These are phyloP conservation scores for Diplodia mutila DNA, from an alignment of 2,329 filamentous ascomycete species.

Conservation along the genomic window DNA sequence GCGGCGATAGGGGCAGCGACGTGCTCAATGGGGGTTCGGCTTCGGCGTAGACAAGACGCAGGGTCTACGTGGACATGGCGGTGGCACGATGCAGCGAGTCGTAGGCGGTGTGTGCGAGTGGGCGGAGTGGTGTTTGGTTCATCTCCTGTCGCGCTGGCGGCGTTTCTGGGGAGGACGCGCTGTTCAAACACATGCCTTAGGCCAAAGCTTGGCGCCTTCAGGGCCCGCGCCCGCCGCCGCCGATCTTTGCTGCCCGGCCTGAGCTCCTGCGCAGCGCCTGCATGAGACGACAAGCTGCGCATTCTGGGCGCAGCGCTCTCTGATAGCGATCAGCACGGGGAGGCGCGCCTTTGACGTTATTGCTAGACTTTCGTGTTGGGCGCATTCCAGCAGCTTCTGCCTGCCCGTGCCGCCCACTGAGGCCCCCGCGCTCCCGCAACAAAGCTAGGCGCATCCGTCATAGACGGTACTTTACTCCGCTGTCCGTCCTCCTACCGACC, in stretches of 20 bases:
- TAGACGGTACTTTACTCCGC: slow-evolving; percentile 13
- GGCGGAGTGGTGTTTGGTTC: slow-evolving; percentile 22
- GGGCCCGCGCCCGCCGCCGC: slow-evolving; percentile 1
- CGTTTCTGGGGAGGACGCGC: slow-evolving; percentile 23
- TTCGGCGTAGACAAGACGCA: slow-evolving; percentile 8
- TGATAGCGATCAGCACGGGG: slow-evolving; percentile 18
- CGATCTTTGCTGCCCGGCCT: slow-evolving; percentile 18
- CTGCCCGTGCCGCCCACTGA: slow-evolving; percentile 14
- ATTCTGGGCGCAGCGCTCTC: background rate
- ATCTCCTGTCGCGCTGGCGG: slow-evolving; percentile 25
- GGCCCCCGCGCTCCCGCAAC: slow-evolving; percentile 13
- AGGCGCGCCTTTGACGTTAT: slow-evolving; percentile 2
- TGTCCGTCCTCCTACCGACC: background rate
- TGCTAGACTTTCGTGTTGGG: slow-evolving; percentile 11
- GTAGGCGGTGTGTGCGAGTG: slow-evolving; percentile 15
- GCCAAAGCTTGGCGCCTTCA: slow-evolving; percentile 21
- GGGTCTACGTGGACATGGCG: slow-evolving; percentile 23
- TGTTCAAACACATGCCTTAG: slow-evolving; percentile 24
- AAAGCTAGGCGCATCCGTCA: slow-evolving; percentile 26
- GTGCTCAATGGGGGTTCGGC: slow-evolving; percentile 14
- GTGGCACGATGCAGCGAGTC: slow-evolving; percentile 2
- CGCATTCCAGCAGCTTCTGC: slow-evolving; percentile 22
- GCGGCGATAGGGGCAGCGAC: slow-evolving; percentile 10
- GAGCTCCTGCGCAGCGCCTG: slow-evolving; percentile 4
- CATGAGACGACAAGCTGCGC: slow-evolving; percentile 1